Percentiles rank a stretch among this genome's conserved stretches.
Conservation (phyloP, 805 yeast species). For the Barnettozyma botsteinii region DNA sequence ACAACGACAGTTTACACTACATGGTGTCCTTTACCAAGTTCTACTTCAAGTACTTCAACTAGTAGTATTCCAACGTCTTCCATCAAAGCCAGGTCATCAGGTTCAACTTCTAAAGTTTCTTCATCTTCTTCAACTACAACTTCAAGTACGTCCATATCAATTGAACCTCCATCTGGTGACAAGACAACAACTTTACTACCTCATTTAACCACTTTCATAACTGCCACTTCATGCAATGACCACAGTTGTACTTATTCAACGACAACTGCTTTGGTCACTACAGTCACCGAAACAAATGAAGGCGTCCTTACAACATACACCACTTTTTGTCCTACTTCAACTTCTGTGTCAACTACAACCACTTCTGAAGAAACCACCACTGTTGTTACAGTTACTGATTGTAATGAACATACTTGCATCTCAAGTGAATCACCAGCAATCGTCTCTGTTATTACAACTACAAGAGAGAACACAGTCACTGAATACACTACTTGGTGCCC, state of each 20-base stretch:
- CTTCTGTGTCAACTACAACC: not conserved
- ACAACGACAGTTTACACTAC: constrained; percentile 28
- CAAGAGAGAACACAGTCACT: not conserved
- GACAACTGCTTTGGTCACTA: constrained; percentile 22
- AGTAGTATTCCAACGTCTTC: not conserved
- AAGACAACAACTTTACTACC: not conserved
- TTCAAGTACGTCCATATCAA: not conserved
- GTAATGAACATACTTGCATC: not conserved
- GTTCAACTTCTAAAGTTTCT: not conserved
- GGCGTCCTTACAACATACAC: constrained; percentile 23
- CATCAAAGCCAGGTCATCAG: too few relatives aligned
- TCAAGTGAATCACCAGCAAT: not conserved
- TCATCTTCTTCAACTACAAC: not conserved
- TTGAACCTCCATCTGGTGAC: not conserved
- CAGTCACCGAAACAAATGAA: constrained; percentile 21
- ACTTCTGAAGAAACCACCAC: not conserved
- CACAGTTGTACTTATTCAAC: constrained; percentile 20
- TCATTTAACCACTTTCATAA: constrained; percentile 10
- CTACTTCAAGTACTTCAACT: constrained; percentile 1
- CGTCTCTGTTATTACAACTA: not conserved
- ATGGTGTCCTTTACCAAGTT: constrained; percentile 28
- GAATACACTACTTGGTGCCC: not conserved
- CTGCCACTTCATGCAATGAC: constrained; percentile 16
- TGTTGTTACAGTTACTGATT: constrained; percentile 8
- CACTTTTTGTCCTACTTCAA: constrained; percentile 32